Conservation (phyloP, 2,329 filamentous ascomycete species). For the Fusarium temperatum region DNA sequence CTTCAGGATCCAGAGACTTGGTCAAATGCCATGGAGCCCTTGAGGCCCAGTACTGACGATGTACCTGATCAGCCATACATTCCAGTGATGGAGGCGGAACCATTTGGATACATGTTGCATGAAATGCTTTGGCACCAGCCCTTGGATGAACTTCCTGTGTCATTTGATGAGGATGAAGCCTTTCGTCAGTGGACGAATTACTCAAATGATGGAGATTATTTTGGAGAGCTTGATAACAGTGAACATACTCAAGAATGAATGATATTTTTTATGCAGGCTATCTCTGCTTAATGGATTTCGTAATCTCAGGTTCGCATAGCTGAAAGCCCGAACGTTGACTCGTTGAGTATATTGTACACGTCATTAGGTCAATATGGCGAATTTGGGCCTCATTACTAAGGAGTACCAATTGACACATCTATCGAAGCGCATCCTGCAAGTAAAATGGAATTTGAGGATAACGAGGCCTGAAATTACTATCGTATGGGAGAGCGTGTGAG, state of each 20-base stretch:
- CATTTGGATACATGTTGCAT: too few species aligned
- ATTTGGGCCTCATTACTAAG: too few species aligned
- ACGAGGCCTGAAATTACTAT: not conserved
- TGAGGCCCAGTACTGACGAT: not conserved
- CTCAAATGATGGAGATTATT: not conserved
- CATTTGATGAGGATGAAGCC: rapidly evolving
- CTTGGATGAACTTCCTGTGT: not conserved
- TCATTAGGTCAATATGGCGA: not conserved
- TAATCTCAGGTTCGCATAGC: not conserved
- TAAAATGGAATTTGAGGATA: not conserved
- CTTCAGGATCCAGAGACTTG: not conserved
- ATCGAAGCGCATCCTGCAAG: not conserved
- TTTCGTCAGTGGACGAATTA: not conserved
- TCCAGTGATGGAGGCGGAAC: too few species aligned
- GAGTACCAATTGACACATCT: not conserved
- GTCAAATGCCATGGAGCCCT: rapidly evolving
- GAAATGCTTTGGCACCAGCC: not conserved
- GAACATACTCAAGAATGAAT: not conserved
- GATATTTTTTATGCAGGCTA: rapidly evolving
- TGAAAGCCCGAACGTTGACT: not conserved
- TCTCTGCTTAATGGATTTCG: rapidly evolving
- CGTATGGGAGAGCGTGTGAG: not conserved
- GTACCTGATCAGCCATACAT: too few species aligned
- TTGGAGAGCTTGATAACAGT: not conserved
- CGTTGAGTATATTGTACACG: not conserved